Conservation (phyloP, 768 basidiomycete genomes). For the Austroboletus eburneus region DNA sequence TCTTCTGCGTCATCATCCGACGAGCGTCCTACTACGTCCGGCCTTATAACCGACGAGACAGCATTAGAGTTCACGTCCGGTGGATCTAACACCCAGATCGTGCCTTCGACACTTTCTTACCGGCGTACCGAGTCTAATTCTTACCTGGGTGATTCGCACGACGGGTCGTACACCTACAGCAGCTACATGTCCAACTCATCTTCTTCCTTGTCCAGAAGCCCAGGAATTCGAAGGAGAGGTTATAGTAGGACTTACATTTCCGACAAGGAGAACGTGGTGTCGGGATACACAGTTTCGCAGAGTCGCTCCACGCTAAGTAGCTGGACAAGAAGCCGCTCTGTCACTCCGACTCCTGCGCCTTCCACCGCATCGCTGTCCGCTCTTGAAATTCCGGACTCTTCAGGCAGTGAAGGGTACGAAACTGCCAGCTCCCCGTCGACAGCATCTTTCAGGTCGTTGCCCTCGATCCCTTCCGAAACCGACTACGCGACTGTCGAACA, state of each 20-base stretch:
- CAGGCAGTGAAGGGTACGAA: constrained; percentile 51
- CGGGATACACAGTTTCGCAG: constrained; percentile 32
- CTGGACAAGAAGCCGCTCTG: constrained; percentile 32
- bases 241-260: constrained; percentile 38
- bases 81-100: constrained; percentile 40
- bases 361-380: constrained; percentile 27
- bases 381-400: constrained; percentile 30
- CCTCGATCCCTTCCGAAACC: constrained; percentile 55
- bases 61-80: constrained; percentile 36
- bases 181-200: constrained; percentile 41
- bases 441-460: constrained; percentile 53
- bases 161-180: constrained; percentile 32
- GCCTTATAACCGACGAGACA: constrained; percentile 37
- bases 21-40: constrained; percentile 26
- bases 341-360: constrained; percentile 30
- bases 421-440: constrained; percentile 41
- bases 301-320: constrained; percentile 32
- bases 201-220: constrained; percentile 52
- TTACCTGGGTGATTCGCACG: constrained; percentile 53
- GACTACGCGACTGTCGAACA: constrained; percentile 41
- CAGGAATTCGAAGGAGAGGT: constrained; percentile 52
- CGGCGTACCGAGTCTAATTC: constrained; percentile 52
- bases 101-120: constrained; percentile 50
- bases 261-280: constrained; percentile 54
- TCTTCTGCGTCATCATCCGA: constrained; percentile 32